Conservation (phyloP, 768 basidiomycete species). For the Panaeolus papilionaceus region DNA sequence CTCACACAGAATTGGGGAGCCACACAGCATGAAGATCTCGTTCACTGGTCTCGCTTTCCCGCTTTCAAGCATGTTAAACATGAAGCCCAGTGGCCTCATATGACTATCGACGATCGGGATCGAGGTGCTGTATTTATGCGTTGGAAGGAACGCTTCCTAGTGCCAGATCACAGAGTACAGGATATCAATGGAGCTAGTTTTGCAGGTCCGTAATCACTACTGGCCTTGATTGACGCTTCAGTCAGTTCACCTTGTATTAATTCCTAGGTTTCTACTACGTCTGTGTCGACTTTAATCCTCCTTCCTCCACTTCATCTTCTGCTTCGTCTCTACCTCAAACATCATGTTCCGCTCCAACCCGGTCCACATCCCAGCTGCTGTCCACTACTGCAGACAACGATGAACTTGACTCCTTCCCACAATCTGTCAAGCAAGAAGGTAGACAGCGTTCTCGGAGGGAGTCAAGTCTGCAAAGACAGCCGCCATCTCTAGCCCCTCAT, state of each 20-base stretch:
- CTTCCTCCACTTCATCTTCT: constrained; percentile 45
- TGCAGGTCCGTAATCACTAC: constrained; percentile 66
- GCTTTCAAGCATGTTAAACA: constrained; percentile 83
- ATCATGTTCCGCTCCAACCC: constrained; percentile 17
- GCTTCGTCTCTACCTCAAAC: constrained; percentile 35
- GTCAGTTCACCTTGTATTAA: constrained; percentile 20
- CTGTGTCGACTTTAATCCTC: constrained; percentile 90
- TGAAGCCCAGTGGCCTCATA: constrained; percentile 77
- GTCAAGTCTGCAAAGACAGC: constrained; percentile 55
- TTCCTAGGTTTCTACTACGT: constrained; percentile 90
- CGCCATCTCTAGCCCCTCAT: constrained; percentile 54
- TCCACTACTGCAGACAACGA: constrained; percentile 24
- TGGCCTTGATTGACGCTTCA: constrained; percentile 14
- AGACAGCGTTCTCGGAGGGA: constrained; percentile 47
- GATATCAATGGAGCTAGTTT: constrained; percentile 96
- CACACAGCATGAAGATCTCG: constrained; percentile 87
- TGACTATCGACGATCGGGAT: constrained; percentile 80
- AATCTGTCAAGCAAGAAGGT: constrained; percentile 41
- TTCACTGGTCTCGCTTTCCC: constrained; percentile 95
- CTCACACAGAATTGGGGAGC: constrained; percentile 92
- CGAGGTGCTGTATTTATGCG: constrained; percentile 91
- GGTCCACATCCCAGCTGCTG: constrained; percentile 31
- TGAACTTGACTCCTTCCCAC: constrained; percentile 26
- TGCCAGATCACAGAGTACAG: constrained; percentile 93
- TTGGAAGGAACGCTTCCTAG: constrained; percentile 96